phyloP scores from a whole-genome alignment of 768 basidiomycete species.

The Suillus luteus region DNA sequence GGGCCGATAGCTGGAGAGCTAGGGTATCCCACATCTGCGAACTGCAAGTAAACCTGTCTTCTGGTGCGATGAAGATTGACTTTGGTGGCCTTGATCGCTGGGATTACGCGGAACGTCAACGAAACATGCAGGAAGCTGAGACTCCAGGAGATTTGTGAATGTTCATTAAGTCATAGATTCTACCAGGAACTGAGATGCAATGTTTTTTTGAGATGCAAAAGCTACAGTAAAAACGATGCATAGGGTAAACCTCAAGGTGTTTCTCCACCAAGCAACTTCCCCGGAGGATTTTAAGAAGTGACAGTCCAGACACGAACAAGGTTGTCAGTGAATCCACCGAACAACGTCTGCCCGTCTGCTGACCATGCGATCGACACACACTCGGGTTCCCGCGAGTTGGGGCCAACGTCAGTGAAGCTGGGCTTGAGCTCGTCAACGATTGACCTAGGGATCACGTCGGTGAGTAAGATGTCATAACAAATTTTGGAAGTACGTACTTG shows the following conservation, averaged over 20 bases:
- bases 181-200: conserved; percentile 17
- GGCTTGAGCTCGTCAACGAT: conserved; percentile 99
- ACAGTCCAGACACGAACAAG: conserved; percentile 92
- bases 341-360: conserved; percentile 95
- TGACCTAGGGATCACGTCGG: conserved; percentile 51
- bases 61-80: conserved; percentile 63
- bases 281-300: conserved; percentile 41
- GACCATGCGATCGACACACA: conserved; percentile 99
- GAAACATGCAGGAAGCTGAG: conserved; percentile 64
- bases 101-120: conserved; percentile 61
- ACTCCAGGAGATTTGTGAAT: conserved; percentile 1
- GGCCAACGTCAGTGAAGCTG: conserved; percentile 78
- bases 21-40: conserved; percentile 69
- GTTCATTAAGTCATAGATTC: background rate
- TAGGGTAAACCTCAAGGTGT: conserved; percentile 16
- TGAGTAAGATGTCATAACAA: conserved; percentile 8
- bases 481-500: conserved; percentile 65
- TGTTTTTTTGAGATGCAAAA: conserved; percentile 25
- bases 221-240: conserved; percentile 30
- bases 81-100: conserved; percentile 79
- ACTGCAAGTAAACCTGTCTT: conserved; percentile 66
- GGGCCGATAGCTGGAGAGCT: conserved; percentile 83
- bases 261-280: conserved; percentile 24
- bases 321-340: conserved; percentile 96
- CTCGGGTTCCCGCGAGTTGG: conserved; percentile 79